Evolutionary conservation across 2,329 filamentous ascomycete species (phyloP), one percentile per base, ranked within the genome.

Genomic region (Aciculosporium take): DNA sequence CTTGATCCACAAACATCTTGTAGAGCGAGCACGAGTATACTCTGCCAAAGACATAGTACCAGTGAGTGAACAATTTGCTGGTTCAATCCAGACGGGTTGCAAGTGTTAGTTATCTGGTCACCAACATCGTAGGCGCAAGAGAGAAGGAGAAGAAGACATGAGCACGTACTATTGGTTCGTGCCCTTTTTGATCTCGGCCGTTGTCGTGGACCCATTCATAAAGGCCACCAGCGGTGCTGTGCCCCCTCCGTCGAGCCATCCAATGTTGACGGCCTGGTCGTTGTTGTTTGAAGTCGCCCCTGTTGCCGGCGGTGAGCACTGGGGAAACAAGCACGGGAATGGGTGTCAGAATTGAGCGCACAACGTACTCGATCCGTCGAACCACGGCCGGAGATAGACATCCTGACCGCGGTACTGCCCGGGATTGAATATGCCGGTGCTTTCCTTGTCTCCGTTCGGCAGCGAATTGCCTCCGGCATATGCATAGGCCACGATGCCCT

Each of bases 211-310:
- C 10, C 51, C 51, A 15, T 46, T 53, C 27, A 57, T 32, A 39
- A 52, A 59, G 12, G 42, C 43, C 5, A 44, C 27, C 7, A 59
- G 43, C 2, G 56, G 56, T 8, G 28, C 38, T 2, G 46, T 43
- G 13, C 51, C 54, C 15, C 56, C 56, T n/a, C 52, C 55, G 41
- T 58, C 54, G 5, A 58, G 44, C 55, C 55, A 59, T 47, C 56
- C 41, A 20, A 56, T 46, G 5, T 42, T 46, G 8, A 50, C 48
- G 3, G 53, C 45, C 39, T 45, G 41, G 33, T 53, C 52, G 20
- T 57, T 56, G 9, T 54, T 35, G 30, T 56, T 58, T 10, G 56
- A 53, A 8, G 53, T 53, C 7, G 49, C 46, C 21, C 43, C 49
- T 32, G 30, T 32, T 31, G 12, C 20, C 23, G 8, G 27, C 5